Evolutionary conservation across 306 rosid genomes (phyloP), one percentile per base, ranked within the genome.

Genomic region (Urtica urens): DNA sequence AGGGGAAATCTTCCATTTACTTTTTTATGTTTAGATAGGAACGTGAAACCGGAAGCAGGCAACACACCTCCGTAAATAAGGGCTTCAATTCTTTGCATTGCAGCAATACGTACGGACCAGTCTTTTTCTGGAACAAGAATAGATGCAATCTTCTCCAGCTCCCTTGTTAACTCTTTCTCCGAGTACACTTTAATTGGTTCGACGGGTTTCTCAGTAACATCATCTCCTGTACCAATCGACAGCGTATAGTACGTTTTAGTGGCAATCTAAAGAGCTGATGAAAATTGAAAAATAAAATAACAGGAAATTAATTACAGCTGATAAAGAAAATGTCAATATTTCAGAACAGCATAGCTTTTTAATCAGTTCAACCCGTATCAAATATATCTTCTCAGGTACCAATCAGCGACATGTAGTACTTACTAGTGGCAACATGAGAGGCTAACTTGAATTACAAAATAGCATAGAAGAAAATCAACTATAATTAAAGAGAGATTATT

Each of bases 81-180:
- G 29, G 81, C 93, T 75, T 92, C 99, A 44, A 86, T 59, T 80
- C 93, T 86, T 72, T 82, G 99, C 86, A 92, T 71, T 34, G 93
- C 96, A 65, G 96, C 74, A 39, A 92, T 86, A 45, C 99, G 87
- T 50, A 86, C 35, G 11, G 93, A 82, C 99, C 99, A 92, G 66
- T 92, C 99, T 78, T 86, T 92, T 51, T 92, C 99, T 16, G 99
- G 99, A 62, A 92, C 88, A 59, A 92, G 96, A 47, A 72, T 92
- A 51, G 88, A 72, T 53, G 83, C 72, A 75, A 86, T 72, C 83
- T 86, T 92, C 65, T 92, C 96, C 57, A 82, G 28, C 75, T 92
- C 96, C 72, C 96, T 74, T 53, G 76, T 70, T 25, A 92, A 68
- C 56, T 92, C 99, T 80, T 92, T 92, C 76, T 92, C 99, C 19